Percentiles rank a stretch among this genome's conserved stretches.
phyloP scores from a whole-genome alignment of 2,329 filamentous ascomycete species.

The Epichloe scottii region DNA sequence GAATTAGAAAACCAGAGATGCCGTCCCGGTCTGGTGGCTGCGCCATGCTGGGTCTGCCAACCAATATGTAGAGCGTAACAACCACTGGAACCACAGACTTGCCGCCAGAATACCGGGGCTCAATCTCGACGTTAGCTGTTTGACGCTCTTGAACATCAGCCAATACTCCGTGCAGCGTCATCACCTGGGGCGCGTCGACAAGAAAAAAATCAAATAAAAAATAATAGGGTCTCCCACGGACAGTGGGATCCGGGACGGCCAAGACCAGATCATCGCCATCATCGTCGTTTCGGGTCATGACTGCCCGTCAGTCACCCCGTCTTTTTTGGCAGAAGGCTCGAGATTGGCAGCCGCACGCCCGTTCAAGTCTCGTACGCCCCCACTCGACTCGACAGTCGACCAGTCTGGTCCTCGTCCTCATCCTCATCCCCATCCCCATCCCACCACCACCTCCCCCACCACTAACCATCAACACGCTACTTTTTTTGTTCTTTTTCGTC shows the following conservation, averaged over 20 bases:
- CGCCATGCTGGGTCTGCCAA: constrained; percentile 15
- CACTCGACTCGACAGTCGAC: neutral
- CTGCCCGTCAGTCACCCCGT: neutral
- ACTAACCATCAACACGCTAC: constrained; percentile 1
- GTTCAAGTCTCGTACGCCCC: constrained; percentile 1
- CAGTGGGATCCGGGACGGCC: neutral
- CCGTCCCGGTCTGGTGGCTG: constrained; percentile 19
- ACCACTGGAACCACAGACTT: neutral
- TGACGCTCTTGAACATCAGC: too few relatives aligned
- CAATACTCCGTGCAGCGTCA: neutral
- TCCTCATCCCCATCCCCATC: too few relatives aligned
- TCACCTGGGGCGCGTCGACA: neutral
- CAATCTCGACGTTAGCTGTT: neutral
- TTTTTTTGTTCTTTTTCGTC: neutral
- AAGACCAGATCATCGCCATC: neutral
- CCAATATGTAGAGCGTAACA: too few relatives aligned
- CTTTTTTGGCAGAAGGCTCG: neutral
- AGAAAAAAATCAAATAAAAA: neutral
- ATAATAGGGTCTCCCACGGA: neutral
- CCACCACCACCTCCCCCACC: neutral
- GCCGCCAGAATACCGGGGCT: neutral
- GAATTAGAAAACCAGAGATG: constrained; percentile 20
- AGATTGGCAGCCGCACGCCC: constrained; percentile 3
- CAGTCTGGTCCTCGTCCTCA: too few relatives aligned
- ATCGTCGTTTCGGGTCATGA: neutral